phyloP scores from a whole-genome alignment of 2,329 filamentous ascomycete species.

The Davidsoniella virescens region DNA sequence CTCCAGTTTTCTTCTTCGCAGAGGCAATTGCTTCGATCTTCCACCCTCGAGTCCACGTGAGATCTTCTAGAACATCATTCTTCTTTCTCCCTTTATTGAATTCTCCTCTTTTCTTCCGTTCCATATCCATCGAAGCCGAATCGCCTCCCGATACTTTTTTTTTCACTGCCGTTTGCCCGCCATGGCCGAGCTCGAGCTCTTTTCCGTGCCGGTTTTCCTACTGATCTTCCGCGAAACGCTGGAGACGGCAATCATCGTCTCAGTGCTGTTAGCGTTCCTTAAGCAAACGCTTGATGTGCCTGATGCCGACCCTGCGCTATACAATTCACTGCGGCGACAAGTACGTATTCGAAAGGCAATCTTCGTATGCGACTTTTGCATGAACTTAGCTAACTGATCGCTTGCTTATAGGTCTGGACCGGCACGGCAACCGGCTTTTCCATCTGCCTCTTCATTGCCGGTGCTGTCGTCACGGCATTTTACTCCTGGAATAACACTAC shows the following conservation, averaged over 20 bases:
- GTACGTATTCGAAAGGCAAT: not conserved
- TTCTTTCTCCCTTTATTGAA: not conserved
- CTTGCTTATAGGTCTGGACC: constrained; percentile 38
- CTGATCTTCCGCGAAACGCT: constrained; percentile 76
- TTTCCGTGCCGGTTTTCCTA: constrained; percentile 72
- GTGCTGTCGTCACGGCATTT: constrained; percentile 54
- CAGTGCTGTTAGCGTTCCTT: constrained; percentile 67
- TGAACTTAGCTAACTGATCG: not conserved
- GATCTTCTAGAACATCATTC: not conserved
- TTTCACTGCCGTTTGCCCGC: not conserved
- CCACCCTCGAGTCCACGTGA: not conserved
- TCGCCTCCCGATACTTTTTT: not conserved
- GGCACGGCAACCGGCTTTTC: constrained; percentile 46
- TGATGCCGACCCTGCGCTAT: constrained; percentile 9
- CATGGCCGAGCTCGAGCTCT: constrained; percentile 49
- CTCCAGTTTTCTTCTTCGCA: too few species aligned
- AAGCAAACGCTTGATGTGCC: constrained; percentile 52
- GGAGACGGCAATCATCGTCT: constrained; percentile 72
- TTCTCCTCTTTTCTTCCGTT: not conserved
- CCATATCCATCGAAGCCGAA: not conserved
- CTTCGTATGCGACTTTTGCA: not conserved
- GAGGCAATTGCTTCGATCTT: too few species aligned
- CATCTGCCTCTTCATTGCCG: constrained; percentile 49
- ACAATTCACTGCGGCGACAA: constrained; percentile 10
- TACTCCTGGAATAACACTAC: constrained; percentile 35